phyloP scores from a whole-genome alignment of 2,329 filamentous ascomycete species.

The Talaromyces pinophilus region DNA sequence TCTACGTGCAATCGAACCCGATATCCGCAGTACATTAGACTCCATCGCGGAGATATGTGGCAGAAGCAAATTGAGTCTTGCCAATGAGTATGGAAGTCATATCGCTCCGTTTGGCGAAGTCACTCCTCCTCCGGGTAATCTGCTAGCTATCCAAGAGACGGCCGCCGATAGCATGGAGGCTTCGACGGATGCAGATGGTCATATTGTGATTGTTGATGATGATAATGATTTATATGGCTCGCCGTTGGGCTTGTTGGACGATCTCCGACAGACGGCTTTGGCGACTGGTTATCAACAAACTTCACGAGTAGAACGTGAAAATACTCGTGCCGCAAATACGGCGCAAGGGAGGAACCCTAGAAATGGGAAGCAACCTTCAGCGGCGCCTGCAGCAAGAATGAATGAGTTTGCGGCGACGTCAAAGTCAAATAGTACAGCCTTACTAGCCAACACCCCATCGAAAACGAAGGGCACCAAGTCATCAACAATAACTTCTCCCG shows the following conservation, averaged over 20 bases:
- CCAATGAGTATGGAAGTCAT: slow-evolving; percentile 64
- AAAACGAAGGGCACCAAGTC: slow-evolving; percentile 21
- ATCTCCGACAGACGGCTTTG: slow-evolving; percentile 31
- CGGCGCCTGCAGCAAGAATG: slow-evolving; percentile 1
- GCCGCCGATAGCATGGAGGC: slow-evolving; percentile 41
- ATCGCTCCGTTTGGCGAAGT: slow-evolving; percentile 64
- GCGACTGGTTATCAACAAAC: slow-evolving; percentile 27
- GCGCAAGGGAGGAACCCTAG: background rate
- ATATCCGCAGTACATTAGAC: slow-evolving; percentile 60
- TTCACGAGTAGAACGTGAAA: slow-evolving; percentile 8
- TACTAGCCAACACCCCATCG: slow-evolving; percentile 31
- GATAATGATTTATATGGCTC: slow-evolving; percentile 40
- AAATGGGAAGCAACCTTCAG: background rate
- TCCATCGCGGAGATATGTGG: slow-evolving; percentile 66
- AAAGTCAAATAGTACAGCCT: slow-evolving; percentile 32
- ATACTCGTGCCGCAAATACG: background rate
- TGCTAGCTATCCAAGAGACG: slow-evolving; percentile 48
- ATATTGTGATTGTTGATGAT: slow-evolving; percentile 28
- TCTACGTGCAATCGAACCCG: slow-evolving; percentile 58
- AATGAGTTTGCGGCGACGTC: slow-evolving; percentile 34
- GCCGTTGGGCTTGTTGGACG: slow-evolving; percentile 42
- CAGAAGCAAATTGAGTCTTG: slow-evolving; percentile 60
- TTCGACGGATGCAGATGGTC: slow-evolving; percentile 42
- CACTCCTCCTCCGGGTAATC: slow-evolving; percentile 37
- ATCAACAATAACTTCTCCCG: slow-evolving; percentile 35